Percentiles rank a stretch among this genome's conserved stretches.
Conservation (phyloP, 441 rosid species). For the Gossypium schwendimanii region DNA sequence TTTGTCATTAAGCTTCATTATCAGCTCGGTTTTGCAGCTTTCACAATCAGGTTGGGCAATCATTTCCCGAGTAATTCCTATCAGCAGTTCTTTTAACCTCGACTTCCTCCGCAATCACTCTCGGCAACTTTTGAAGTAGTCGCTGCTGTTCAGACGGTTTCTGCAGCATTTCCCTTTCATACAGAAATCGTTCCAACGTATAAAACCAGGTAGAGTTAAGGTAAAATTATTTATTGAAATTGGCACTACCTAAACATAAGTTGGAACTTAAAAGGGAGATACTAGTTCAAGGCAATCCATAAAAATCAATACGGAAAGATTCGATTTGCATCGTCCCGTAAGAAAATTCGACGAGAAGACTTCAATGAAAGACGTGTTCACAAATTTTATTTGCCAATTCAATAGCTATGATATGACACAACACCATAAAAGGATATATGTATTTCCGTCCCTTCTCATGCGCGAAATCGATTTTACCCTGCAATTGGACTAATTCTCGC, state of each 20-base stretch:
- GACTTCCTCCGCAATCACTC: conserved; percentile 27
- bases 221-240: conserved; percentile 1
- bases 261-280: neutral
- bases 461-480: conserved; percentile 34
- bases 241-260: neutral
- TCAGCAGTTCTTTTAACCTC: conserved; percentile 5
- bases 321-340: neutral
- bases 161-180: conserved; percentile 32
- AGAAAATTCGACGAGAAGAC: neutral
- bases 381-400: neutral
- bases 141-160: conserved; percentile 33
- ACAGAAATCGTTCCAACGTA: conserved; percentile 27
- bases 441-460: conserved; percentile 53
- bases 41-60: no score
- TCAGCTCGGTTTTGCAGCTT: neutral
- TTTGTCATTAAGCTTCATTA: neutral
- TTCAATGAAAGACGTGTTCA: neutral
- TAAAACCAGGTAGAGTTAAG: conserved; percentile 27
- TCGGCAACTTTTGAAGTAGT: conserved; percentile 24
- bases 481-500: conserved; percentile 34
- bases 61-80: neutral
- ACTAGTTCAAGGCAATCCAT: neutral
- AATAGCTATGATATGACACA: neutral
- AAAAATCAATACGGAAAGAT: neutral
- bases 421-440: conserved; percentile 48